Evolutionary conservation across 2,329 filamentous ascomycete species (phyloP).

Genomic region (Chaetoscypha palmicola): DNA sequence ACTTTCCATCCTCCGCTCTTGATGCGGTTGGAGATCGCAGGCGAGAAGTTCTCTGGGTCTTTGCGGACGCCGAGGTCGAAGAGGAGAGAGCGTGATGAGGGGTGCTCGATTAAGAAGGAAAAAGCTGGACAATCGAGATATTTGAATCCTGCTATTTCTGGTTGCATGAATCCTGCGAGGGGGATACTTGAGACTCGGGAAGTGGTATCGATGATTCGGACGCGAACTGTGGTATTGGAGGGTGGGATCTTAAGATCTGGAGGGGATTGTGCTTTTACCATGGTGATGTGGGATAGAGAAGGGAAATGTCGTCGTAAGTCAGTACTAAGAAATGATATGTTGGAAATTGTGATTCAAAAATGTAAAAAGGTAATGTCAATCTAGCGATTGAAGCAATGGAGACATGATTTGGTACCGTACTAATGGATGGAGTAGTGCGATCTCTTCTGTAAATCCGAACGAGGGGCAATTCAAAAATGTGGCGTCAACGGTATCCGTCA

Average conservation of each 20-base stretch:
- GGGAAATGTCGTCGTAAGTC: too few relatives aligned
- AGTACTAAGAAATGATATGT: too few relatives aligned
- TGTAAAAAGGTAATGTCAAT: too few relatives aligned
- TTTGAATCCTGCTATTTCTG: constrained; percentile 32
- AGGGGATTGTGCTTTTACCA: constrained; percentile 14
- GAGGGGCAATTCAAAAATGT: too few relatives aligned
- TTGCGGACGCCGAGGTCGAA: constrained; percentile 36
- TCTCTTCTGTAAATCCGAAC: too few relatives aligned
- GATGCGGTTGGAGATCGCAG: constrained; percentile 26
- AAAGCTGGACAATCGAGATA: constrained; percentile 34
- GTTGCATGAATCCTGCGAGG: constrained; percentile 17
- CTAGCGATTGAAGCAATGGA: too few relatives aligned
- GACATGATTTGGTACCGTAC: too few relatives aligned
- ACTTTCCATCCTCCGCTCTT: constrained; percentile 32
- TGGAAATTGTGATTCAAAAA: too few relatives aligned
- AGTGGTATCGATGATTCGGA: constrained; percentile 32
- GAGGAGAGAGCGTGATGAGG: constrained; percentile 27
- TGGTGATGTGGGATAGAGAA: too few relatives aligned
- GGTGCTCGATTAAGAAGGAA: constrained; percentile 43
- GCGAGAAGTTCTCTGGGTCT: constrained; percentile 37
- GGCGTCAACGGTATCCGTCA: too few relatives aligned
- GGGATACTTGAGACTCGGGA: constrained; percentile 22
- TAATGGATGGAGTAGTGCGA: too few relatives aligned
- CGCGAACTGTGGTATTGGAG: constrained; percentile 27
- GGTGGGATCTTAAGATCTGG: constrained; percentile 28